These are phyloP conservation scores for Pseudogymnoascus sp. DNA, from an alignment of 2,329 filamentous ascomycete species.

Conservation along the genomic window DNA sequence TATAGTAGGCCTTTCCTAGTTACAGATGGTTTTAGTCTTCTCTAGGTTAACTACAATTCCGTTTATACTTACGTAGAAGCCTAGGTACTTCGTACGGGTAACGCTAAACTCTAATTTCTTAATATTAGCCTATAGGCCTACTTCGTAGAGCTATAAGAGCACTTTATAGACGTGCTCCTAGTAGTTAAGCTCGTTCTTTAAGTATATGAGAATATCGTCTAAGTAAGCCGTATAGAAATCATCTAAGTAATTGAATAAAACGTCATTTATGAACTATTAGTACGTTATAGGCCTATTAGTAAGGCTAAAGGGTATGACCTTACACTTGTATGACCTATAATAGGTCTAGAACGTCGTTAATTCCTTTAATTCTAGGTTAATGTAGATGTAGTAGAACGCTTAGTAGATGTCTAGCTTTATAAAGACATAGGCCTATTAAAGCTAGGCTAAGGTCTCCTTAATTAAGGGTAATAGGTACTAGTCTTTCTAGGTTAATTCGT, in stretches of 20 bases:
- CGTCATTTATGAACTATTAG: constrained; percentile 10
- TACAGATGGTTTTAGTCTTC: no score
- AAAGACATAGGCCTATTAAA: not conserved
- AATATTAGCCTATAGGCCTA: constrained; percentile 7
- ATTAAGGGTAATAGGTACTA: no score
- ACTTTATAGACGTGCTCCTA: constrained; percentile 7
- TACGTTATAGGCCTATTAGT: constrained; percentile 10
- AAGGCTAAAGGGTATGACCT: constrained; percentile 12
- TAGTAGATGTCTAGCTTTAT: not conserved
- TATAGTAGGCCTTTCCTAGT: no score
- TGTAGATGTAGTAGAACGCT: not conserved
- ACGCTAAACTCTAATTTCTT: constrained; percentile 7
- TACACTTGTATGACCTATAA: not conserved
- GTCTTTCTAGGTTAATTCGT: no score
- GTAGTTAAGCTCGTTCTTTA: no score
- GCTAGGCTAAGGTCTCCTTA: no score
- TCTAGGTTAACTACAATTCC: no score
- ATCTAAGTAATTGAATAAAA: constrained; percentile 5
- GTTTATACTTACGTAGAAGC: no score
- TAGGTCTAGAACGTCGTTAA: no score
- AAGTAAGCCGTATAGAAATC: constrained; percentile 10
- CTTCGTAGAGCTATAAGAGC: not conserved
- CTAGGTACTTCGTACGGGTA: not conserved
- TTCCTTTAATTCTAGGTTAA: no score
- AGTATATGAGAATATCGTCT: constrained; percentile 13